Evolutionary conservation across 352 stramenopile genomes (phyloP), one percentile per base, ranked within the genome.

Genomic region (Phytophthora ramorum): DNA sequence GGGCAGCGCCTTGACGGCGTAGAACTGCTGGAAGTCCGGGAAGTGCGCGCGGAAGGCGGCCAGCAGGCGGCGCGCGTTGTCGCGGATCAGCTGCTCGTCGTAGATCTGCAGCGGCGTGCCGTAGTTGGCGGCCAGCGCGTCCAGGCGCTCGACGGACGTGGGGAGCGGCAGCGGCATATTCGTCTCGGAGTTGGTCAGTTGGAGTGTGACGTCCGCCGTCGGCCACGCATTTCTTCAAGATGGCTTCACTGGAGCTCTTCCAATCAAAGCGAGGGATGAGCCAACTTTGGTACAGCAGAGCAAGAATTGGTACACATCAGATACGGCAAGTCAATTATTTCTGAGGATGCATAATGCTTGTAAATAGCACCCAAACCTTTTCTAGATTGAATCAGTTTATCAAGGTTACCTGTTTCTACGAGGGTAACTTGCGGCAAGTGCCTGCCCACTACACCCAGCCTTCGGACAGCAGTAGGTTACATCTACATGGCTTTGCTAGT

Each of bases 41-140:
- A 96, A 96, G 37, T 92, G 72, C 58, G 59, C 63, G 50, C 80
- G 83, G 65, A 97, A 97, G 48, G 77, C 74, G n/a, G 71, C 48
- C 7, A 96, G 59, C 51, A 97, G 76, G 37, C 69, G 61, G 30
- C 79, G 81, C 52, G 86, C 90, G 51, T 96, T 96, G 38, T 83
- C 79, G 38, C 84, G 83, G 59, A 97, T 97, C 59, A 87, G 61
- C 62, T 89, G 75, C 65, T 95, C 90, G 64, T 96, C 87, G 72
- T 97, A 97, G 55, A 97, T 60, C 82, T 97, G 90, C 71, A 96
- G 78, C 44, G 90, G 90, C 22, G 90, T 97, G 65, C 82, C 90
- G 62, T 93, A 95, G 20, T 75, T 88, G 26, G 75, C 78, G 38
- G 78, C 79, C 14, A 97, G 83, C 57, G 78, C 50, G 65, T 93